Conservation (phyloP, 768 basidiomycete genomes). For the Trametes coccinea region DNA sequence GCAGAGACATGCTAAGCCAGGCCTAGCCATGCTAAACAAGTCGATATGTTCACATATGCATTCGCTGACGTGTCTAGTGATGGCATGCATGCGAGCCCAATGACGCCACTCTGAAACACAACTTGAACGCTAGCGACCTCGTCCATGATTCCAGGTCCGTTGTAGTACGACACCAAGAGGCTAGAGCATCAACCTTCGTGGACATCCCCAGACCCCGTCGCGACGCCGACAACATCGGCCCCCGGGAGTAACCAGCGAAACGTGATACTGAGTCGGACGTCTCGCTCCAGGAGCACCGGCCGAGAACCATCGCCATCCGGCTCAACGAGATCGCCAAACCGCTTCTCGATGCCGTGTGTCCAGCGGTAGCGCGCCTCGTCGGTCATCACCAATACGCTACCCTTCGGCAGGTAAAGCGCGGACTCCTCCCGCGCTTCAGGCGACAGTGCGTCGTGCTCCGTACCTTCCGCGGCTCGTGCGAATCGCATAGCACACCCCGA, state of each 20-base stretch:
- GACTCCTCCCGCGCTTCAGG: slow-evolving; percentile 24
- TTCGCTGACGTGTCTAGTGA: no score
- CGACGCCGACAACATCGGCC: slow-evolving; percentile 65
- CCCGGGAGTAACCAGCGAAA: slow-evolving; percentile 86
- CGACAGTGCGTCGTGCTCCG: not conserved
- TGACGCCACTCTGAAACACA: no score
- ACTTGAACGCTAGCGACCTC: no score
- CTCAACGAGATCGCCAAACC: slow-evolving; percentile 60
- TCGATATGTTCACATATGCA: no score
- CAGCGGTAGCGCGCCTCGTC: slow-evolving; percentile 83
- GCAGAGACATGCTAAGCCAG: no score
- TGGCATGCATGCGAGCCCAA: no score
- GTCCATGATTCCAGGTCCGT: no score
- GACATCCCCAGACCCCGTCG: not conserved
- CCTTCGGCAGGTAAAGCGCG: slow-evolving; percentile 71
- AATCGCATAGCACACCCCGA: slow-evolving; percentile 85
- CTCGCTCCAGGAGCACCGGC: slow-evolving; percentile 49
- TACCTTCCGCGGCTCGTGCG: slow-evolving; percentile 27
- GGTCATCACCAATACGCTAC: slow-evolving; percentile 76
- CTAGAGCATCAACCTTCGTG: not conserved
- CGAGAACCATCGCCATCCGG: slow-evolving; percentile 19
- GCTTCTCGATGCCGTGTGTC: slow-evolving; percentile 83
- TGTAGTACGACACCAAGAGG: not conserved
- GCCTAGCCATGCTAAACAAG: no score
- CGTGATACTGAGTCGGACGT: slow-evolving; percentile 74